Percentiles rank a stretch among this genome's conserved stretches.
Conservation (phyloP, 495 filamentous ascomycete species). For the Neurospora hispaniola region DNA sequence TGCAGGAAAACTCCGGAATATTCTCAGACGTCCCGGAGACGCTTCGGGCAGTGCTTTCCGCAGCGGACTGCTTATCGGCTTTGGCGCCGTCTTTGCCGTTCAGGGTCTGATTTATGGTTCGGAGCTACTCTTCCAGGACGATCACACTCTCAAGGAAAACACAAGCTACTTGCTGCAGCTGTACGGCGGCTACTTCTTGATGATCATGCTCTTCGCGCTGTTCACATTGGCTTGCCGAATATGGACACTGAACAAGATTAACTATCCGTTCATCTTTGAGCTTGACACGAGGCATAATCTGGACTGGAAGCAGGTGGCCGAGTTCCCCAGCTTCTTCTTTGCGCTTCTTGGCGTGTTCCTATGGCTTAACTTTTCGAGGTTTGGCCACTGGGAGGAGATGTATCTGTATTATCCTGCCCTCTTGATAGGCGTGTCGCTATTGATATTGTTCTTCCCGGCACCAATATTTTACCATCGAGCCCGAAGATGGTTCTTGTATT, state of each 20-base stretch:
- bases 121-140: conserved; percentile 40
- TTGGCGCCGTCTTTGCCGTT: conserved; percentile 60
- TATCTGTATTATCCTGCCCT: conserved; percentile 87
- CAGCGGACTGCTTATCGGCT: conserved; percentile 68
- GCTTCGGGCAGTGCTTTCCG: conserved; percentile 65
- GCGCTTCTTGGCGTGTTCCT: conserved; percentile 70
- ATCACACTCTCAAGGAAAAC: conserved; percentile 35
- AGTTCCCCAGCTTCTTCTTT: conserved; percentile 68
- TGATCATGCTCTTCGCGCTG: conserved; percentile 58
- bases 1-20: conserved; percentile 67
- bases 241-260: conserved; percentile 77
- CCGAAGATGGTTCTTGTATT: conserved; percentile 74
- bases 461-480: conserved; percentile 65
- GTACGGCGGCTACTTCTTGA: conserved; percentile 77
- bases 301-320: conserved; percentile 82
- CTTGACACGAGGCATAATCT: conserved; percentile 76
- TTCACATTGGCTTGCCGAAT: conserved; percentile 73
- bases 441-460: conserved; percentile 64
- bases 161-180: conserved; percentile 76
- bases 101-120: conserved; percentile 62
- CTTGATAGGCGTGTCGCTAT: conserved; percentile 52
- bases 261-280: conserved; percentile 94
- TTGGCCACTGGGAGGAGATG: conserved; percentile 48
- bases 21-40: conserved; percentile 51
- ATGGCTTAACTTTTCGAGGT: conserved; percentile 74